phyloP scores from a whole-genome alignment of 331 rosid genomes.

The Erythrophleum ivorense region DNA sequence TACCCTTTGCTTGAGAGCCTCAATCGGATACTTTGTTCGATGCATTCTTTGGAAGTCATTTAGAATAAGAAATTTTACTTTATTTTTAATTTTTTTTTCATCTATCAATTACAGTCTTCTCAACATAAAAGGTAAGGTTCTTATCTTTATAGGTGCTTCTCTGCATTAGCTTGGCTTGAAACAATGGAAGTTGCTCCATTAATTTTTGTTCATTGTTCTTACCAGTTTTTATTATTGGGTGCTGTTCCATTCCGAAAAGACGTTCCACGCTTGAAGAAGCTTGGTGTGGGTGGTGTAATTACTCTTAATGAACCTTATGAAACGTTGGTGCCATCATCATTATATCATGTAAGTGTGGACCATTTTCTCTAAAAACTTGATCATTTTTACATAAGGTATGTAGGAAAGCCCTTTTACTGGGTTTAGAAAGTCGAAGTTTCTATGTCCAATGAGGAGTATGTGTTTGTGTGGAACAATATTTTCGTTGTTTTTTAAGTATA shows the following conservation, averaged over 20 bases:
- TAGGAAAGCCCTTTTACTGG: background rate
- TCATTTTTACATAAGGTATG: background rate
- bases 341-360: constrained; percentile 66
- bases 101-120: background rate
- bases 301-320: constrained; percentile 93
- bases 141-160: background rate
- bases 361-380: constrained; percentile 2
- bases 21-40: background rate
- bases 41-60: constrained; percentile 1
- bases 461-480: background rate
- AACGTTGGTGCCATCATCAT: constrained; percentile 82
- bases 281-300: constrained; percentile 96
- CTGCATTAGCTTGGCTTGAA: constrained; percentile 1
- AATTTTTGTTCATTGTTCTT: constrained; percentile 23
- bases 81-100: background rate
- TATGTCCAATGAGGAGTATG: background rate
- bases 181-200: background rate
- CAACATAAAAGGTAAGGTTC: background rate
- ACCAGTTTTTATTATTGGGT: constrained; percentile 83
- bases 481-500: constrained; percentile 1
- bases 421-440: constrained; percentile 12
- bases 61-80: background rate
- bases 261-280: constrained; percentile 87
- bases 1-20: background rate
- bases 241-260: constrained; percentile 97